Evolutionary conservation across 2,329 filamentous ascomycete species (phyloP), one percentile per base, ranked within the genome.

Genomic region (Hypoxylon sp.): DNA sequence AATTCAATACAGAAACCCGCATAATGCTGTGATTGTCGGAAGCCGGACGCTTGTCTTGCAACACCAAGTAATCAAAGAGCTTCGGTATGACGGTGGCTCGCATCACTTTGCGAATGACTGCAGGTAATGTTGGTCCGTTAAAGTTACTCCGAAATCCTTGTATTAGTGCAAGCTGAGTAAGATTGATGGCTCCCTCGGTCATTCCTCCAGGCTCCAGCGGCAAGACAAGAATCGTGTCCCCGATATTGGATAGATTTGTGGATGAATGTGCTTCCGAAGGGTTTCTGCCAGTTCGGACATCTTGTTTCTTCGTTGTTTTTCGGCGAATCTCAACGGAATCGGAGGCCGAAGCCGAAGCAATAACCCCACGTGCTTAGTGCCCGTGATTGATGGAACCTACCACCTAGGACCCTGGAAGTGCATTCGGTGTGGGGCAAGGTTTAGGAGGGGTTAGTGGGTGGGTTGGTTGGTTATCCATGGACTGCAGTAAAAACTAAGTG

Each of bases 131-230:
- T 63, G n/a, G 48, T 50, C 58, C 53, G 64, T 26, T 14, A 29
- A 19, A 67, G 65, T 63, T 67, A 63, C 65, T 67, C 65, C 65
- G 59, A 44, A 42, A 22, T 42, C 33, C 59, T 52, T 52, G 39
- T 19, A 9, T 13, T 44, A 48, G 22, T 8, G 11, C 8, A n/a
- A 5, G 55, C 58, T 62, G 59, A 63, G 61, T 64, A 47, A 64
- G 61, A 64, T 35, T 54, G 26, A 47, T 48, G 26, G 53, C 37
- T 62, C 57, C 52, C 48, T 62, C 57, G 24, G 46, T 29, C 37
- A 50, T 42, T 33, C 29, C 11, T 14, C 5, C 24, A 47, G 46
- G 51, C 22, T 48, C n/a, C 19, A 53, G 44, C n/a, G 44, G 29
- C 31, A 47, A 52, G 26, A 24, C 19, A 31, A 1, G 29, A 31